Evolutionary conservation across 2,329 filamentous ascomycete species (phyloP).

Genomic region (Teratosphaeria gauchensis): DNA sequence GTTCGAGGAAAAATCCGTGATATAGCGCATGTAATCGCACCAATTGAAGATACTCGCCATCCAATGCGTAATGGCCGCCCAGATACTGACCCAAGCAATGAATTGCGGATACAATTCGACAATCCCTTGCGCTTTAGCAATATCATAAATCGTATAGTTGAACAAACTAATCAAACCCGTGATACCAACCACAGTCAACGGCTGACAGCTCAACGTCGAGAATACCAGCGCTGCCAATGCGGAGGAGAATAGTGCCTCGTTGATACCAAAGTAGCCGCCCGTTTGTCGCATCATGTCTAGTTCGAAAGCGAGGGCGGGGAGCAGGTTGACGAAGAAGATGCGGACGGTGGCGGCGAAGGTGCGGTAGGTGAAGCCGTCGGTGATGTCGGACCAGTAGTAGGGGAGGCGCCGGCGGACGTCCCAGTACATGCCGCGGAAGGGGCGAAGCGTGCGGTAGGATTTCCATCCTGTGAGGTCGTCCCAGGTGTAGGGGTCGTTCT

Average conservation of each 20-base stretch:
- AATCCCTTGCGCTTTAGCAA: conserved; percentile 41
- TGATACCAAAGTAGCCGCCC: conserved; percentile 44
- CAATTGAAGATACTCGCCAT: conserved; percentile 42
- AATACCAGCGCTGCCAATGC: conserved; percentile 48
- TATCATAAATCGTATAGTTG: conserved; percentile 53
- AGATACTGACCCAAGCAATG: conserved; percentile 48
- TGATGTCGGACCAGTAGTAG: conserved; percentile 48
- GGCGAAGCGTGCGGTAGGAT: conserved; percentile 30
- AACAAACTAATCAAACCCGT: conserved; percentile 46
- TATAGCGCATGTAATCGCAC: conserved; percentile 50
- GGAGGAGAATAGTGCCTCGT: conserved; percentile 46
- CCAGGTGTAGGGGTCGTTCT: conserved; percentile 28
- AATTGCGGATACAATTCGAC: conserved; percentile 42
- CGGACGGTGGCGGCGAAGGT: conserved; percentile 46
- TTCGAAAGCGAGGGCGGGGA: conserved; percentile 50
- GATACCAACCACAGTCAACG: conserved; percentile 48
- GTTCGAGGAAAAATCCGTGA: conserved; percentile 48
- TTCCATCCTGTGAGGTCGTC: conserved; percentile 26
- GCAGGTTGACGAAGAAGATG: conserved; percentile 51
- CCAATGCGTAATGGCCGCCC: conserved; percentile 50
- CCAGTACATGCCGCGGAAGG: conserved; percentile 45
- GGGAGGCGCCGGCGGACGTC: conserved; percentile 44
- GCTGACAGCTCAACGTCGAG: conserved; percentile 43
- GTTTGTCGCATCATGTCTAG: conserved; percentile 50
- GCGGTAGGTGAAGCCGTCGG: conserved; percentile 46